Conservation (phyloP, 805 yeast species). For the Yarrowia sp. region DNA sequence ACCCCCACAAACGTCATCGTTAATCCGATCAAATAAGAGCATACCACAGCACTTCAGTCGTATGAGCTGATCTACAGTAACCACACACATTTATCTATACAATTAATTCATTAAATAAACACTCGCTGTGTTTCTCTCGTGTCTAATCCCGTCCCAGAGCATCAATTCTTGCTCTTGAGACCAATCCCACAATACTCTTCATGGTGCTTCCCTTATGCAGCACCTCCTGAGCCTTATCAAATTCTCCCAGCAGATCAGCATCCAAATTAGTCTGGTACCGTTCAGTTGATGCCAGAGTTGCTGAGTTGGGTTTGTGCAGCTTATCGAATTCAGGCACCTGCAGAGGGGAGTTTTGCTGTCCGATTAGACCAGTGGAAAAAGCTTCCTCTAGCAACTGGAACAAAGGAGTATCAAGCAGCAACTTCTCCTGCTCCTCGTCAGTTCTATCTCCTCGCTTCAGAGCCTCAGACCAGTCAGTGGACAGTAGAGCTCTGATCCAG, state of each 20-base stretch:
- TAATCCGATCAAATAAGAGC: no score
- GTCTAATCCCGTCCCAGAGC: not conserved
- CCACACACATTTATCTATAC: no score
- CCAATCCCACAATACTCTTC: not conserved
- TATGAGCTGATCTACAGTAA: no score
- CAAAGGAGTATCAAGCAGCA: not conserved
- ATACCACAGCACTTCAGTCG: no score
- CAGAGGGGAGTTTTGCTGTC: conserved; percentile 5
- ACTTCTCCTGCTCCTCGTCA: not conserved
- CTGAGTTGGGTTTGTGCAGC: not conserved
- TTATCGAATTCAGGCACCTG: conserved; percentile 1
- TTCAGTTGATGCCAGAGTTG: not conserved
- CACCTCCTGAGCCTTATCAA: not conserved
- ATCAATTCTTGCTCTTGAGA: not conserved
- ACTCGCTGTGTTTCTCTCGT: not conserved
- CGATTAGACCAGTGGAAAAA: not conserved
- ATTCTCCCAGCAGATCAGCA: not conserved
- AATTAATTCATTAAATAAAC: not conserved
- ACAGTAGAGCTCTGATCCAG: conserved; percentile 4
- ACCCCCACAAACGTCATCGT: no score
- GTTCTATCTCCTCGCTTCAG: not conserved
- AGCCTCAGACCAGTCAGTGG: not conserved
- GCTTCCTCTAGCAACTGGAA: not conserved
- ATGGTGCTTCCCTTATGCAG: not conserved
- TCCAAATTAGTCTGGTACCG: not conserved